Conservation (phyloP, 345 rosid species). For the Populus ilicifolia region DNA sequence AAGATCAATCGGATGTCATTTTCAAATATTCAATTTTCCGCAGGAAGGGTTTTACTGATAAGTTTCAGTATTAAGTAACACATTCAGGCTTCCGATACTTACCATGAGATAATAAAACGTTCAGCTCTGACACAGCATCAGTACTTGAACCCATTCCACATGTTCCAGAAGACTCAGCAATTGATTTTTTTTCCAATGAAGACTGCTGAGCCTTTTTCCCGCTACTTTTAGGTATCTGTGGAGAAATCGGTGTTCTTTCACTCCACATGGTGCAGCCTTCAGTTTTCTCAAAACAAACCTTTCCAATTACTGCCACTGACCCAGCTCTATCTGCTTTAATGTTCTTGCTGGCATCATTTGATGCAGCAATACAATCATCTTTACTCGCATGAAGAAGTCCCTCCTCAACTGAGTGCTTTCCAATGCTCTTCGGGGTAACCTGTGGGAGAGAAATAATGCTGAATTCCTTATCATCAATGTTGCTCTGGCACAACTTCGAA, state of each 20-base stretch:
- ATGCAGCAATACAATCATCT: not conserved
- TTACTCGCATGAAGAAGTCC: not conserved
- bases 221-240: not conserved
- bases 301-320: not conserved
- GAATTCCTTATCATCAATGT: not conserved
- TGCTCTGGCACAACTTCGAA: not conserved
- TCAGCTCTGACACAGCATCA: not conserved
- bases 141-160: conserved; percentile 7
- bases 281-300: not conserved
- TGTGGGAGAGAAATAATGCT: not conserved
- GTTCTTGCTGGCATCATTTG: not conserved
- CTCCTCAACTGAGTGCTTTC: not conserved
- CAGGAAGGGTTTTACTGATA: not conserved
- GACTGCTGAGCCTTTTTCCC: not conserved
- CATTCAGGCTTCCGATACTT: not conserved
- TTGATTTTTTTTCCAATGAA: not conserved
- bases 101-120: not conserved
- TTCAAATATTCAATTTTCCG: not conserved
- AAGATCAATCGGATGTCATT: not conserved
- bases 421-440: not conserved
- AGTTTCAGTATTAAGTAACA: too few relatives aligned
- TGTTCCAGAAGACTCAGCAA: not conserved
- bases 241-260: not conserved
- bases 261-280: not conserved
- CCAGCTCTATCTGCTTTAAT: not conserved